Base-by-base conservation (phyloP, 495 filamentous ascomycete species). In the Annulohypoxylon moriforme region DNA sequence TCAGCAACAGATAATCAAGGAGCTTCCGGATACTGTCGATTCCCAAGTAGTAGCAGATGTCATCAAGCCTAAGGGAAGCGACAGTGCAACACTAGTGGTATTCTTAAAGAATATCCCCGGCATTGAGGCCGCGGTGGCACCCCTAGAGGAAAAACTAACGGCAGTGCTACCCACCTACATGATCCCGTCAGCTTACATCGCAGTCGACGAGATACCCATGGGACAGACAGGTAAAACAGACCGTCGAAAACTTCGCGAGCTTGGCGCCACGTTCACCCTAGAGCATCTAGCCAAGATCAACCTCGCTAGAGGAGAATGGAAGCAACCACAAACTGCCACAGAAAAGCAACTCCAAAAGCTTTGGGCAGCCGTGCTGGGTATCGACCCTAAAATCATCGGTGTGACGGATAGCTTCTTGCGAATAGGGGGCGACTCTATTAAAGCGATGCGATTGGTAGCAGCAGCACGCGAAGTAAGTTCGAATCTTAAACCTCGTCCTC, bases 171-270 rank as follows among this genome's bases (percentile, higher is more conserved):
- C 49, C 24, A 31, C 14, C 7, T 53, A 29, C 49, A 53, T 53
- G 49, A 31, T 53, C 14, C 49, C 49, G 14, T 29, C 49, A 31
- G 27, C 27, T 5, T 53, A 29, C 9, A 29, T 53, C 25, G 24
- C 49, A 6, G 24, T 53, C 9, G 49, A 29, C 10, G 14, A 53
- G 31, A 53, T 53, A 53, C 49, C 49, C 14, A 27, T 16, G 24
- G 22, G 24, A 10, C 22, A 53, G 49, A 53, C 49, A 2, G 49
- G 49, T 11, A 53, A 53, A 31, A 53, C 49, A n/a, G 49, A 53
- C 27, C 22, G 49, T n/a, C 49, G 49, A 53, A 31, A 27, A 14
- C 24, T 53, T 4, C 22, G 49, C 3, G 27, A 29, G 7, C 24
- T 31, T 53, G 49, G 24, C 4, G 49, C 49, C 4, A 53, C 24